phyloP scores from a whole-genome alignment of 2,329 filamentous ascomycete species.

The Dactylellina sp. region DNA sequence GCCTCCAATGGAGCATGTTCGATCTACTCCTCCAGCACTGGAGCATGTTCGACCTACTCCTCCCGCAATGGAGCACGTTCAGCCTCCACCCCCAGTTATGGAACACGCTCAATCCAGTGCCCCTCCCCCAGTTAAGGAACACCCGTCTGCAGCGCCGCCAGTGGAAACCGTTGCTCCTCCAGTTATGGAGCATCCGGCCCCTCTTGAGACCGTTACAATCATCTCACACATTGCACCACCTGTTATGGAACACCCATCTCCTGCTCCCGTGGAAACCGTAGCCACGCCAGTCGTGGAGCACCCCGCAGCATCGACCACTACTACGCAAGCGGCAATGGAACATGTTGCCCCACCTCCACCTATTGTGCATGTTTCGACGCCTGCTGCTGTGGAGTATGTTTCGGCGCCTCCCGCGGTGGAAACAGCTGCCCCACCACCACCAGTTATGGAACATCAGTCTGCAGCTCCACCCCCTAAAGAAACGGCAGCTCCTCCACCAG shows the following conservation, averaged over 20 bases:
- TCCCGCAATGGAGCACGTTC: no score
- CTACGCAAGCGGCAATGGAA: not conserved
- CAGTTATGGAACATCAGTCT: constrained; percentile 9
- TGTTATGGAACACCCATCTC: constrained; percentile 4
- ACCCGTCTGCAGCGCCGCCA: no score
- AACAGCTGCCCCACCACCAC: not conserved
- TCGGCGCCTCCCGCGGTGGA: not conserved
- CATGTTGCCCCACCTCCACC: not conserved
- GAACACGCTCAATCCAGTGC: no score
- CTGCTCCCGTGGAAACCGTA: constrained; percentile 1
- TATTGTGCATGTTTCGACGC: no score
- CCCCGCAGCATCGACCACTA: not conserved
- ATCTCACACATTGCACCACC: constrained; percentile 1
- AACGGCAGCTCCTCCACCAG: constrained; percentile 15
- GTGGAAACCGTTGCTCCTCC: no score
- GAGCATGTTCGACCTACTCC: not conserved
- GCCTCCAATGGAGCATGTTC: not conserved
- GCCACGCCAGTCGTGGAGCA: not conserved
- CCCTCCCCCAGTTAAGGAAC: no score
- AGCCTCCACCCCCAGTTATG: no score
- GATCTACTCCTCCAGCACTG: not conserved
- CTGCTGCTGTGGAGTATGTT: not conserved
- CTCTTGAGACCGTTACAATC: constrained; percentile 3
- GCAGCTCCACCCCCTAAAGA: not conserved
- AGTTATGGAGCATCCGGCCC: constrained; percentile 11